Base-by-base conservation (phyloP, 2,329 filamentous ascomycete genomes). In the Phialophora chinensis region DNA sequence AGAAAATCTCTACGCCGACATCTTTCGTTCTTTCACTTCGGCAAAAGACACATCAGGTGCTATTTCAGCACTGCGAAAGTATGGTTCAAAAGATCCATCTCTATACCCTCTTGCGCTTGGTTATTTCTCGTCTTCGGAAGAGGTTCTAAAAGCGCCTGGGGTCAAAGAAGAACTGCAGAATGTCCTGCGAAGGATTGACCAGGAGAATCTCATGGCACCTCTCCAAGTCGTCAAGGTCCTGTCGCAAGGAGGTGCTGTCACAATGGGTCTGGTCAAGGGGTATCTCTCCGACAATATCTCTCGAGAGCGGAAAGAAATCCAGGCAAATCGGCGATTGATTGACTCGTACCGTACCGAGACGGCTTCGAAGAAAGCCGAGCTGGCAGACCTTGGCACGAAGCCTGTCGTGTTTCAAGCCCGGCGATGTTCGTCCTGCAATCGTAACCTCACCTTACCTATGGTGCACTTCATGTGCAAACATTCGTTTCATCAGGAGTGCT, bases 391-490 rank as follows among this genome's bases (percentile, higher is more conserved):
- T 0, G 86, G 86, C 7, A 85, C 85, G 8, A 94, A 96, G 75
- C 93, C 95, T 0, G 88, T 90, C 23, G 91, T 96, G 0, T 98
- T 99, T 83, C 92, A 96, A 77, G 89, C 93, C 0, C 93, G 93
- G 38, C 87, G 95, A 60, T 99, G 95, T 77, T 89, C 90, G 31
- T 89, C 91, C 60, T 99, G 95, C 77, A 88, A 88, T 17, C 86
- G 88, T 44, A 85, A 87, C 29, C 84, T 98, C 20, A 93, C 97
- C 71, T 83, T 98, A 12, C 95, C 95, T 0, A 91, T 90, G 0
- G 93, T 99, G 56, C 95, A 99, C 76, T 99, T 99, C 77, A 80
- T 99, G 69, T 99, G 95, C 82, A 97, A 96, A 77, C 95, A 99
- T 77, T 93, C 90, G 67, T 99, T 97, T 83, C 95, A 99, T 76